Evolutionary conservation across 768 basidiomycete genomes (phyloP).

Genomic region (Trametes sanguinea): DNA sequence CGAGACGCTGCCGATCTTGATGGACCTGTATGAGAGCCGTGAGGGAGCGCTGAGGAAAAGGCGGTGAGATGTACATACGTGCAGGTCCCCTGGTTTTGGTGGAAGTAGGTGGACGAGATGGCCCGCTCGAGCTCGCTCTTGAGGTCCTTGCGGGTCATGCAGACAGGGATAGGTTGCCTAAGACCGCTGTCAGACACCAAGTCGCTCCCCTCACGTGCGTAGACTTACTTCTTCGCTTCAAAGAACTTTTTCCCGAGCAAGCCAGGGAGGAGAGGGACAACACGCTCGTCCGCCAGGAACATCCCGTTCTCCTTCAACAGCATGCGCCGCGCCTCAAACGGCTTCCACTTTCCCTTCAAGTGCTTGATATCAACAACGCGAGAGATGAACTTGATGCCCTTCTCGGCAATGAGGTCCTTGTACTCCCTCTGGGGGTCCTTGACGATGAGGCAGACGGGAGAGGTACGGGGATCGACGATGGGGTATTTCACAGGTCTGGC

Average conservation of each 20-base stretch:
- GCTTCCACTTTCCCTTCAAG: conserved; percentile 91
- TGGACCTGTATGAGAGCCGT: conserved; percentile 52
- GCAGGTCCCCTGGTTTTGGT: conserved; percentile 92
- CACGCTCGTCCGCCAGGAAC: conserved; percentile 91
- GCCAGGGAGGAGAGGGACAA: conserved; percentile 84
- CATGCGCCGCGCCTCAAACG: conserved; percentile 79
- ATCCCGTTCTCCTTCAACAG: conserved; percentile 87
- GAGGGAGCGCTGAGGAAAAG: neutral
- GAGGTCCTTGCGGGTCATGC: conserved; percentile 82
- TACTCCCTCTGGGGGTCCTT: conserved; percentile 97
- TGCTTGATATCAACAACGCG: conserved; percentile 90
- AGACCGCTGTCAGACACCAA: conserved; percentile 33
- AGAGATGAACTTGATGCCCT: conserved; percentile 86
- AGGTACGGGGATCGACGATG: conserved; percentile 79
- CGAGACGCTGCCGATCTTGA: conserved; percentile 78
- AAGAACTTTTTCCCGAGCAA: conserved; percentile 91
- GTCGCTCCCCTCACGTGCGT: conserved; percentile 3
- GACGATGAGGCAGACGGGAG: conserved; percentile 84
- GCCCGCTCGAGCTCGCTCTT: conserved; percentile 92
- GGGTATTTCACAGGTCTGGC: conserved; percentile 75
- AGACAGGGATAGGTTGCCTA: conserved; percentile 94
- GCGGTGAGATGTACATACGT: conserved; percentile 56
- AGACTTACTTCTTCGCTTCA: conserved; percentile 87
- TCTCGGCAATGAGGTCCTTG: conserved; percentile 83
- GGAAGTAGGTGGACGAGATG: conserved; percentile 93